Percentiles rank a stretch among this genome's conserved stretches.
Conservation (phyloP, 2,329 filamentous ascomycete species). For the Sporothrix phasma region DNA sequence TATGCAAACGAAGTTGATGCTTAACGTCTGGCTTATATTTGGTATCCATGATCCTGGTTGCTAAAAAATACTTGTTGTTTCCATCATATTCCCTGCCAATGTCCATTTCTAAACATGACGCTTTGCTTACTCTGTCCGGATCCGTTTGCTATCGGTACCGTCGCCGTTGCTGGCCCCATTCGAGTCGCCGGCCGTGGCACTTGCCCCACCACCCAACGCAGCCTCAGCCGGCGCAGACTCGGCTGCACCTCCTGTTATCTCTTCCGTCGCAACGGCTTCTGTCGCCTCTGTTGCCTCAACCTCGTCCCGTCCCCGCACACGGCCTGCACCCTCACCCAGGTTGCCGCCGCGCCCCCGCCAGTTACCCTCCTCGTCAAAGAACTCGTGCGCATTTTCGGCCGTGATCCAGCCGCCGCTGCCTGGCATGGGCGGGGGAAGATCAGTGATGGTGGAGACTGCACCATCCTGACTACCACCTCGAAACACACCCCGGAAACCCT, state of each 20-base stretch:
- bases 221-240: slow-evolving; percentile 15
- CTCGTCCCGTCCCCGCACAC: slow-evolving; percentile 45
- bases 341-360: slow-evolving; percentile 51
- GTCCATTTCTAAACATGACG: too few species aligned
- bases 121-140: slow-evolving; percentile 32
- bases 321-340: slow-evolving; percentile 55
- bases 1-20: background rate
- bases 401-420: slow-evolving; percentile 81
- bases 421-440: slow-evolving; percentile 56
- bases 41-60: background rate
- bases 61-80: slow-evolving; percentile 8
- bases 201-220: background rate
- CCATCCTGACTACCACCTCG: slow-evolving; percentile 22
- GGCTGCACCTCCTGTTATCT: slow-evolving; percentile 16
- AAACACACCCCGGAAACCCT: slow-evolving; percentile 49
- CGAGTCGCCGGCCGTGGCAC: background rate
- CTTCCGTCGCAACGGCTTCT: background rate
- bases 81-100: background rate
- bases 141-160: slow-evolving; percentile 37
- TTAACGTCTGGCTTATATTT: background rate
- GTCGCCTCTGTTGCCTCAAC: slow-evolving; percentile 33
- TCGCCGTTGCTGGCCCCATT: slow-evolving; percentile 27
- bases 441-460: slow-evolving; percentile 36
- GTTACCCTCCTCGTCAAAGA: slow-evolving; percentile 71
- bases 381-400: slow-evolving; percentile 79